These are phyloP conservation scores for Lentinula sp. DNA, from an alignment of 768 basidiomycete genomes.

Conservation along the genomic window DNA sequence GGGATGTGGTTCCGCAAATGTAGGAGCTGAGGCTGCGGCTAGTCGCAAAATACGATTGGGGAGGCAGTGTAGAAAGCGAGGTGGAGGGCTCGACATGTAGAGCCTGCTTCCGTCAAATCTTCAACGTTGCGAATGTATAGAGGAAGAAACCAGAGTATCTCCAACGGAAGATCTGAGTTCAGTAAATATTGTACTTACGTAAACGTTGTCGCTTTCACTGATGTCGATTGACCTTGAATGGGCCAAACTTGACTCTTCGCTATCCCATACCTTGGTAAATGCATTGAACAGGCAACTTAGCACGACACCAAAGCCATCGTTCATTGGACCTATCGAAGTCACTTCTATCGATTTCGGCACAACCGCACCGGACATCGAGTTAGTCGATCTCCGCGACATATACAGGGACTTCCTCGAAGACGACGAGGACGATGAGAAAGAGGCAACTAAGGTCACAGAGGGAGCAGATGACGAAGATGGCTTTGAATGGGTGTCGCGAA, in stretches of 20 bases:
- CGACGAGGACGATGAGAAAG: constrained; percentile 46
- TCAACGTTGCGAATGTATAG: constrained; percentile 8
- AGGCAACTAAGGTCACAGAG: constrained; percentile 46
- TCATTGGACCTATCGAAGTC: constrained; percentile 89
- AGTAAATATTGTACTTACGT: no score
- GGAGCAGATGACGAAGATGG: constrained; percentile 64
- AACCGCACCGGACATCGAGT: constrained; percentile 74
- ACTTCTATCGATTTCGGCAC: constrained; percentile 86
- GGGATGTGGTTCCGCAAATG: constrained; percentile 14
- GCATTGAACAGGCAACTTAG: constrained; percentile 77
- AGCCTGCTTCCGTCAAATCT: constrained; percentile 9
- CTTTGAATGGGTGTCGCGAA: constrained; percentile 77
- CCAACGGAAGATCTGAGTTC: constrained; percentile 6
- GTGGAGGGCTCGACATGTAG: constrained; percentile 9
- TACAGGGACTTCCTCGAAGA: constrained; percentile 91
- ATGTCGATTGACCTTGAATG: constrained; percentile 99
- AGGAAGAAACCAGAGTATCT: constrained; percentile 9
- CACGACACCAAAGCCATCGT: constrained; percentile 74
- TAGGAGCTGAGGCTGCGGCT: constrained; percentile 10
- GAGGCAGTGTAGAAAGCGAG: constrained; percentile 3
- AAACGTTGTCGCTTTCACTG: neutral
- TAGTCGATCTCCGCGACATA: constrained; percentile 90
- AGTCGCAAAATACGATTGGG: constrained; percentile 11
- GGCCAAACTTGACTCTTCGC: constrained; percentile 68
- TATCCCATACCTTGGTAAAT: constrained; percentile 63